Evolutionary conservation across 2,329 filamentous ascomycete genomes (phyloP).

Genomic region (Mollisiaceae sp.): DNA sequence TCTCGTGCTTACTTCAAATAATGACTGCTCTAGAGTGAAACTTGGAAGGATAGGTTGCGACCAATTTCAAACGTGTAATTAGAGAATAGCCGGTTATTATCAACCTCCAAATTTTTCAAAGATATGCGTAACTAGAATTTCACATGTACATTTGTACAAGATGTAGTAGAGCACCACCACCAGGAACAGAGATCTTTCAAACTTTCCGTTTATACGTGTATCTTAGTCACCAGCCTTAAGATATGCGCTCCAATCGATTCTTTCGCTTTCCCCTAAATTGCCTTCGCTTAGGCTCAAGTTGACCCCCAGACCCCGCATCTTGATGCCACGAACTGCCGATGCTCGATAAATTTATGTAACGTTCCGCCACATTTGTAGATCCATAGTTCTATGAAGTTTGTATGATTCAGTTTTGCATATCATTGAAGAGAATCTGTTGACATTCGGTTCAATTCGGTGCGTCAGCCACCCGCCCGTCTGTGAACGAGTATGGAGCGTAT

Average conservation of each 20-base stretch:
- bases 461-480: neutral
- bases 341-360: neutral
- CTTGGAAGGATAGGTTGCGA: no score
- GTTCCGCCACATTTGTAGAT: neutral
- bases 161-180: no score
- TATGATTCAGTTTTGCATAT: neutral
- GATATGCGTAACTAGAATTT: no score
- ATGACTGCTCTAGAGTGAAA: no score
- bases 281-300: neutral
- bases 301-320: neutral
- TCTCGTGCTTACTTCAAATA: no score
- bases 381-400: neutral
- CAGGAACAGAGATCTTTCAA: no score
- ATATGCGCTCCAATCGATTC: neutral
- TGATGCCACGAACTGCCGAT: neutral
- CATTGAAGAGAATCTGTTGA: neutral
- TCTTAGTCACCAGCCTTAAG: no score
- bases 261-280: neutral
- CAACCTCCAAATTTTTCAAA: no score
- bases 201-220: no score
- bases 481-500: neutral
- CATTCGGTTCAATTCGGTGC: neutral
- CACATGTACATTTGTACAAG: no score
- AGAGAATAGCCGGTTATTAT: no score
- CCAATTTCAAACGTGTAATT: no score